phyloP scores from a whole-genome alignment of 2,329 filamentous ascomycete species.

The Ceratocystis alfenasii region DNA sequence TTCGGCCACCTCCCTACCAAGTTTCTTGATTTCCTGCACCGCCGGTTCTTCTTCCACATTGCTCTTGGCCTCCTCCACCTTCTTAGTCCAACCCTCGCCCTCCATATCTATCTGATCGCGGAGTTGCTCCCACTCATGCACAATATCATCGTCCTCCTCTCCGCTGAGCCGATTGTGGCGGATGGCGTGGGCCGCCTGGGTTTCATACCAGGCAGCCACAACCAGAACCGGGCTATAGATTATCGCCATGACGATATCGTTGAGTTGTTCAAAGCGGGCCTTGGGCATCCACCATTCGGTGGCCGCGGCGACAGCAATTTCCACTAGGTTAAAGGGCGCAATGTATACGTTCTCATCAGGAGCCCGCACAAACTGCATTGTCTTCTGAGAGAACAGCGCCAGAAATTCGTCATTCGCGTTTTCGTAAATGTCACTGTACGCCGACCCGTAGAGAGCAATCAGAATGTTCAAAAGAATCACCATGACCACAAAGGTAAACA shows the following conservation, averaged over 20 bases:
- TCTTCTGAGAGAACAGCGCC: conserved; percentile 84
- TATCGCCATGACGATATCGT: conserved; percentile 76
- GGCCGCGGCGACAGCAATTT: conserved; percentile 65
- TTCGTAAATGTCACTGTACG: conserved; percentile 87
- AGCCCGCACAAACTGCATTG: conserved; percentile 90
- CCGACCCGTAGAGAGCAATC: conserved; percentile 92
- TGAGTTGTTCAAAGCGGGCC: conserved; percentile 61
- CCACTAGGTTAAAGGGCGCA: conserved; percentile 85
- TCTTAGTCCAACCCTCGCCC: conserved; percentile 72
- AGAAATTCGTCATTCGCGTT: conserved; percentile 94
- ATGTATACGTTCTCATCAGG: conserved; percentile 99
- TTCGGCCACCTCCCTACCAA: conserved; percentile 47
- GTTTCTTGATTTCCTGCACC: conserved; percentile 53
- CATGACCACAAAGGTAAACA: conserved; percentile 96
- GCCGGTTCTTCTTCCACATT: conserved; percentile 71
- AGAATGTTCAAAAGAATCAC: conserved; percentile 85
- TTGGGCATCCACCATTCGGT: conserved; percentile 95
- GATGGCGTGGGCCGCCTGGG: conserved; percentile 52
- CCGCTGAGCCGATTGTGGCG: conserved; percentile 62
- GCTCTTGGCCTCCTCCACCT: conserved; percentile 60
- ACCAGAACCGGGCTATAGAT: conserved; percentile 78
- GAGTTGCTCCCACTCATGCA: conserved; percentile 90
- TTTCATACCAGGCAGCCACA: conserved; percentile 63
- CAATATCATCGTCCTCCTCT: conserved; percentile 77
- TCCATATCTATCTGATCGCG: conserved; percentile 63